phyloP scores from a whole-genome alignment of 1,284 basidiomycete species.

The Kalmanozyma brasiliensis region DNA sequence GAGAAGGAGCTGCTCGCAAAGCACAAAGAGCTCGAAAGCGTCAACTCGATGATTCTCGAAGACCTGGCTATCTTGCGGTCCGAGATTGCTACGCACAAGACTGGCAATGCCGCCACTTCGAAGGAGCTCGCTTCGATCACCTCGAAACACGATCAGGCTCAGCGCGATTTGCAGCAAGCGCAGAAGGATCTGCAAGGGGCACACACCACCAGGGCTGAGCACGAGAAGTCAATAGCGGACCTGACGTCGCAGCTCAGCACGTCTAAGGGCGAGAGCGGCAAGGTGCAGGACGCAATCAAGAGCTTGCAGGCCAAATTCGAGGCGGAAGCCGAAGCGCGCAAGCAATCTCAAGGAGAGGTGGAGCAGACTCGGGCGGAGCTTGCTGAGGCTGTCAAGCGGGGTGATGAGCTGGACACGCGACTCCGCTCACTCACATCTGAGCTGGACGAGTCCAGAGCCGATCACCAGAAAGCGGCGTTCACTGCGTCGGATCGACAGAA shows the following conservation, averaged over 20 bases:
- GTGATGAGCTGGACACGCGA: constrained; percentile 21
- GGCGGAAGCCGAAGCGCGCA: constrained; percentile 14
- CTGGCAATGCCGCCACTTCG: constrained; percentile 13
- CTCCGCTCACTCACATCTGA: constrained; percentile 13
- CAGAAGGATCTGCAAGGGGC: constrained; percentile 19
- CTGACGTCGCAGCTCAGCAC: constrained; percentile 17
- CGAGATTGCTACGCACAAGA: constrained; percentile 26
- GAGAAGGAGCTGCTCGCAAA: constrained; percentile 28
- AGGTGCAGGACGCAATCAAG: constrained; percentile 15
- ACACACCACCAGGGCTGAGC: constrained; percentile 2
- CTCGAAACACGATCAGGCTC: constrained; percentile 18
- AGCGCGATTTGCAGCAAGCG: constrained; percentile 23
- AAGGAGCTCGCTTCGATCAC: constrained; percentile 24
- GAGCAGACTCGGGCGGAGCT: constrained; percentile 16
- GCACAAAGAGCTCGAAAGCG: constrained; percentile 32
- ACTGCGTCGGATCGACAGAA: constrained; percentile 20
- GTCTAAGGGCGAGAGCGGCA: constrained; percentile 13
- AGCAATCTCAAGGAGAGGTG: constrained; percentile 10
- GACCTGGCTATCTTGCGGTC: constrained; percentile 16
- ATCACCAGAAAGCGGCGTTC: constrained; percentile 18
- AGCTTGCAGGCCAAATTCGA: constrained; percentile 24
- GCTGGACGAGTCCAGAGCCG: constrained; percentile 21
- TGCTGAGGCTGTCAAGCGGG: constrained; percentile 17
- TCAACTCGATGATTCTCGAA: constrained; percentile 15
- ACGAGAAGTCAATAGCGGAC: constrained; percentile 22